phyloP scores from a whole-genome alignment of 768 basidiomycete species.

The Dentipellis sp. region DNA sequence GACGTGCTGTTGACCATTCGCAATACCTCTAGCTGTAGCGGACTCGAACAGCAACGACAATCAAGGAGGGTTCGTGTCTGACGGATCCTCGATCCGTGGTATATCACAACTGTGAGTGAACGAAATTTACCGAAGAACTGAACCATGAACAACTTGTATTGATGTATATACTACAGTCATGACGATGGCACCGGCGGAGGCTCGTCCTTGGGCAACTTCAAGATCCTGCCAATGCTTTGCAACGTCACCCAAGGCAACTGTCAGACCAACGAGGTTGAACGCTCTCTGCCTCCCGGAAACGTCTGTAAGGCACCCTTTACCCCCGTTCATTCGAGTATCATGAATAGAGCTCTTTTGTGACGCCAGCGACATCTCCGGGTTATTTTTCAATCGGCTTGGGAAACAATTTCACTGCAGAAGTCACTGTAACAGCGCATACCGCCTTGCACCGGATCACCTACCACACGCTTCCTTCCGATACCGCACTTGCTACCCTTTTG shows the following conservation, averaged over 20 bases:
- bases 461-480: neutral
- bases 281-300: neutral
- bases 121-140: neutral
- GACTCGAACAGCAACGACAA: neutral
- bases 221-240: constrained; percentile 41
- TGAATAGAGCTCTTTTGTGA: too few relatives aligned
- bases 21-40: neutral
- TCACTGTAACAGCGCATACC: neutral
- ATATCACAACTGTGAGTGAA: neutral
- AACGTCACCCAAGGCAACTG: constrained; percentile 40
- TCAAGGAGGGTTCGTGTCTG: neutral
- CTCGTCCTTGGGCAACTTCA: constrained; percentile 52
- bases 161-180: constrained; percentile 29
- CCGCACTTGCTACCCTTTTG: neutral
- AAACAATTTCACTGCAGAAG: neutral
- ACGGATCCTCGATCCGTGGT: neutral
- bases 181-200: constrained; percentile 57
- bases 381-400: constrained; percentile 53
- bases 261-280: constrained; percentile 35
- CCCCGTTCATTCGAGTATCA: too few relatives aligned
- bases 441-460: neutral
- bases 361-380: constrained; percentile 40
- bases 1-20: too few relatives aligned
- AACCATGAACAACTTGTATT: too few relatives aligned
- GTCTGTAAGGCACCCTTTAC: neutral